These are phyloP conservation scores for Microcos paniculata DNA, from an alignment of 345 rosid genomes.

Conservation along the genomic window DNA sequence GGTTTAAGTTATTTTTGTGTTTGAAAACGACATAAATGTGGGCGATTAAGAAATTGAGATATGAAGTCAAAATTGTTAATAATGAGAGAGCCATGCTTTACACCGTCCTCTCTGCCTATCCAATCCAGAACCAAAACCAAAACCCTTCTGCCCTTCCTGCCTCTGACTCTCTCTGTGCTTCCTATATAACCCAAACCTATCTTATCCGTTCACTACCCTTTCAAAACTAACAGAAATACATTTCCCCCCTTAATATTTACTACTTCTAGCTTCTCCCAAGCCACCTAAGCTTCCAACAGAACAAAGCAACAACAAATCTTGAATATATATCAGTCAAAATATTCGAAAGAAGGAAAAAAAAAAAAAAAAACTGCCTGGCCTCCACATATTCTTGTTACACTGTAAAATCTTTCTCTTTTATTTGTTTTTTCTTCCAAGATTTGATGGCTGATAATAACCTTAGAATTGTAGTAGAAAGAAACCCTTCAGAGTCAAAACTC, in stretches of 20 bases:
- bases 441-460: constrained; percentile 45
- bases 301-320: not conserved
- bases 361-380: not conserved
- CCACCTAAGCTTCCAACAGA: not conserved
- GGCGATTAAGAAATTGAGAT: not conserved
- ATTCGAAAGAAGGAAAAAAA: not conserved
- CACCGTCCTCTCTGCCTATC: not conserved
- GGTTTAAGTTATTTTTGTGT: constrained; percentile 2
- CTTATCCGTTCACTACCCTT: not conserved
- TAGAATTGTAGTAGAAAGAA: constrained; percentile 61
- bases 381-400: not conserved
- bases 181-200: not conserved
- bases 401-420: not conserved
- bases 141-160: not conserved
- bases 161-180: not conserved
- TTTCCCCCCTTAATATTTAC: not conserved
- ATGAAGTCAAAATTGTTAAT: constrained; percentile 2
- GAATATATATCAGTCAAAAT: not conserved
- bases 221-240: not conserved
- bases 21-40: not conserved
- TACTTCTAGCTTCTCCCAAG: not conserved
- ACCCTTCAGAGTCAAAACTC: constrained; percentile 66
- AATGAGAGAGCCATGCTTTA: not conserved
- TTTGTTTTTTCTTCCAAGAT: constrained; percentile 14
- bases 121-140: not conserved